Base-by-base conservation (phyloP, 2,329 filamentous ascomycete species). In the Penicillium vulpinum region DNA sequence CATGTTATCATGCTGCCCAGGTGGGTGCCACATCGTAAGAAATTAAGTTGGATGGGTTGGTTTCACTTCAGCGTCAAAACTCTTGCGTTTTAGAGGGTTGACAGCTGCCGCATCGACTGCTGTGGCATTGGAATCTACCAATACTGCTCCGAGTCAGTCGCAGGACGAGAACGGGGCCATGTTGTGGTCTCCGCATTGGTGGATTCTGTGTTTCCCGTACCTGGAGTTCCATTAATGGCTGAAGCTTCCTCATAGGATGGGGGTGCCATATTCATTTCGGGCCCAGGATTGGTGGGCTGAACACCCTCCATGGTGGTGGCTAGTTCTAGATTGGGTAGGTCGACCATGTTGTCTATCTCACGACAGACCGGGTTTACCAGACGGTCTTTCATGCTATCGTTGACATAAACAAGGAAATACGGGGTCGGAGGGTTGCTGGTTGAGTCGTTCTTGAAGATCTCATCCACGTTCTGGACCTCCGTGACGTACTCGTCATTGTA, bases 401-500 rank as follows among this genome's bases (percentile, higher is more conserved):
- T 82, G n/a, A 95, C 87, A 67, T 95, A 95, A 40, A 92, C 91
- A 22, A 94, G 82, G 70, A 89, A 91, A 70, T 91, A 92, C 2
- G 91, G 91, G 47, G 91, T 92, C 5, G 91, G 90, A 0, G 83
- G 74, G 77, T 87, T 75, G 62, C 73, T 73, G 11, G 78, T 83
- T 58, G 85, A 86, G 47, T 90, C 81, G 59, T 84, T 81, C 24
- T 84, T 80, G 62, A 94, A 87, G 39, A 96, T 90, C 48, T 88
- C 84, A 16, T 81, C 80, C 8, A 83, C 80, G 66, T 90, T 83
- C 15, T 80, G 78, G 26, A 86, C 83, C 61, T 90, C 85, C 3
- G 85, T 87, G 24, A 99, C 92, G 16, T 82, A 83, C 52, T 88
- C 88, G 68, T 99, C 94, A 71, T 99, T 99, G 80, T 97, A 99